Conservation (phyloP, 768 basidiomycete genomes). For the Coprinopsis strossmayeri region DNA sequence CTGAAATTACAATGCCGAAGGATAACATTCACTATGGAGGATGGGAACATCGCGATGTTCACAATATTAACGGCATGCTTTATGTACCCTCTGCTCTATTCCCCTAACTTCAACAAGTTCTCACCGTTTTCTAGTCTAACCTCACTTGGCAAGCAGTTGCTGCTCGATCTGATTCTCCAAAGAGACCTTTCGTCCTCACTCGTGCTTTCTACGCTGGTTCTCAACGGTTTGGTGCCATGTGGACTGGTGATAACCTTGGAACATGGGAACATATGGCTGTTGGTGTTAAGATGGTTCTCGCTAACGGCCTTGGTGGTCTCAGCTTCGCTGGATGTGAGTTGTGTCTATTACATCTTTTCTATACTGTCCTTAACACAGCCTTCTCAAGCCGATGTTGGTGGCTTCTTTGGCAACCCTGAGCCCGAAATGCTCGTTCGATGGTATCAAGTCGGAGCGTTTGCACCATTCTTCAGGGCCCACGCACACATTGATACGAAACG, state of each 20-base stretch:
- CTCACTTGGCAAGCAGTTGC: conserved; percentile 75
- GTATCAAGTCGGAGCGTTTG: conserved; percentile 94
- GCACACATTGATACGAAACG: conserved; percentile 98
- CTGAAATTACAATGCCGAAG: conserved; percentile 77
- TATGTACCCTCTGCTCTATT: conserved; percentile 40
- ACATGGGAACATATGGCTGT: conserved; percentile 98
- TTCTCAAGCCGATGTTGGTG: conserved; percentile 86
- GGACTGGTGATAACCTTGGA: conserved; percentile 98
- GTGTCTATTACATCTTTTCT: background rate
- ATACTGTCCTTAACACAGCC: conserved; percentile 2
- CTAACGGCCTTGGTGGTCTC: conserved; percentile 86
- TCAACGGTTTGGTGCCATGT: conserved; percentile 94
- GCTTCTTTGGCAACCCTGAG: conserved; percentile 96
- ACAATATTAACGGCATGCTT: conserved; percentile 97
- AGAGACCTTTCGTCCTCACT: conserved; percentile 92
- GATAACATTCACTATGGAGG: conserved; percentile 80
- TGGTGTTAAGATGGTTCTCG: conserved; percentile 88
- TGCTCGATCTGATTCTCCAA: conserved; percentile 64
- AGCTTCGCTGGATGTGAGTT: conserved; percentile 83
- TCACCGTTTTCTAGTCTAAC: conserved; percentile 55
- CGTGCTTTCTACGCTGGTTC: conserved; percentile 94
- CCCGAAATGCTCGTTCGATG: conserved; percentile 93
- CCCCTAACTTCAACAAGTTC: background rate
- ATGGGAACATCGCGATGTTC: conserved; percentile 97
- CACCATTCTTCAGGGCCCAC: conserved; percentile 98